Evolutionary conservation across 2,329 filamentous ascomycete genomes (phyloP).

Genomic region (Microdochium paspali): DNA sequence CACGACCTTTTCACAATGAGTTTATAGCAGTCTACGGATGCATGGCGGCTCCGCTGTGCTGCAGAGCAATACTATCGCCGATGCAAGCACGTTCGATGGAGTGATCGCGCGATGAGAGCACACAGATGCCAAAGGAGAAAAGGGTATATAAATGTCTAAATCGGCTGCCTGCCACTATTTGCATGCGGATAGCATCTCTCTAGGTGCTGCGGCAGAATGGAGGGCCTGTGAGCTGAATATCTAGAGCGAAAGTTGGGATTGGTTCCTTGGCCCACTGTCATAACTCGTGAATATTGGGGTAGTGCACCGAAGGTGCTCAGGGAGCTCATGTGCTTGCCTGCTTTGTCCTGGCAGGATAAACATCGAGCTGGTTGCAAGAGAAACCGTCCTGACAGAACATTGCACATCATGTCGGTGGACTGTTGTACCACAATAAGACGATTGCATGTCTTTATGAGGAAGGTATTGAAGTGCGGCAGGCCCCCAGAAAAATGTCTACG

Average conservation of each 20-base stretch:
- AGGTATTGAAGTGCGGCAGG: conserved; percentile 1
- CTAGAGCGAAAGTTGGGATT: too few species aligned
- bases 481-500: neutral
- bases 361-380: neutral
- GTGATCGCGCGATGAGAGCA: too few species aligned
- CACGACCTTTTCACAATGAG: too few species aligned
- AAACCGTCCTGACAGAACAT: neutral
- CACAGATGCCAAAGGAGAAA: neutral
- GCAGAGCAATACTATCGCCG: neutral
- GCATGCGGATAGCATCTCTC: too few species aligned
- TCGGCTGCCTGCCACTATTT: neutral
- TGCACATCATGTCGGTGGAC: neutral
- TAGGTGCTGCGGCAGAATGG: too few species aligned
- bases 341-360: neutral
- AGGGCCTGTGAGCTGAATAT: too few species aligned
- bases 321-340: neutral
- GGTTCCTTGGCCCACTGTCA: too few species aligned
- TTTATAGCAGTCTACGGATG: too few species aligned
- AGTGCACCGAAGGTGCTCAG: too few species aligned
- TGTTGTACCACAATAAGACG: neutral
- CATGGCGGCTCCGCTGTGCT: too few species aligned
- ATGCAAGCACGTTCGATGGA: neutral
- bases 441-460: neutral
- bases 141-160: neutral
- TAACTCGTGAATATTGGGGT: too few species aligned